Conservation (phyloP, 805 yeast genomes). For the Pichia ethanolica region DNA sequence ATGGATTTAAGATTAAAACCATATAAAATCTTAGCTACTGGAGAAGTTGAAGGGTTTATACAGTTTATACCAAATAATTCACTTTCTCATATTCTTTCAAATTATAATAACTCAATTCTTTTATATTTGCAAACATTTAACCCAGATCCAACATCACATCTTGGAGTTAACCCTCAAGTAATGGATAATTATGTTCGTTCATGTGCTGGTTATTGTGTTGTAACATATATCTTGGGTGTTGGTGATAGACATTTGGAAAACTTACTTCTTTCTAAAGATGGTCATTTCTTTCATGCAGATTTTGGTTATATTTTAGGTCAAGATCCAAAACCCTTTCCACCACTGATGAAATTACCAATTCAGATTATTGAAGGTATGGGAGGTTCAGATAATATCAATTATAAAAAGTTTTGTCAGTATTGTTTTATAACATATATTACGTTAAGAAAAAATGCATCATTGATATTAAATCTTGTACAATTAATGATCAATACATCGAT, state of each 20-base stretch:
- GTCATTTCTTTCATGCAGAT: slow-evolving; percentile 95
- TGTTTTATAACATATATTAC: slow-evolving; percentile 94
- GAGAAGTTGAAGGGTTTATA: slow-evolving; percentile 84
- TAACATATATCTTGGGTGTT: slow-evolving; percentile 88
- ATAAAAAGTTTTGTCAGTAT: slow-evolving; percentile 78
- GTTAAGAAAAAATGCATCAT: slow-evolving; percentile 78
- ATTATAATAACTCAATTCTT: slow-evolving; percentile 65
- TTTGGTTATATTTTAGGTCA: slow-evolving; percentile 94
- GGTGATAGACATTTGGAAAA: slow-evolving; percentile 97
- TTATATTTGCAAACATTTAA: slow-evolving; percentile 62
- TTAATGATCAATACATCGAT: slow-evolving; percentile 90
- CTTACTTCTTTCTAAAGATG: slow-evolving; percentile 64
- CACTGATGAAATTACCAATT: slow-evolving; percentile 93
- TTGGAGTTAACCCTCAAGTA: slow-evolving; percentile 50
- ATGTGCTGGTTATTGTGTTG: slow-evolving; percentile 96
- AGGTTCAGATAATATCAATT: slow-evolving; percentile 79
- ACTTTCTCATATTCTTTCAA: slow-evolving; percentile 65
- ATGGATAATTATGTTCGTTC: slow-evolving; percentile 94
- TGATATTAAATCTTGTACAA: slow-evolving; percentile 84
- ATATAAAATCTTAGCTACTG: slow-evolving; percentile 83
- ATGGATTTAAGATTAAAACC: slow-evolving; percentile 84
- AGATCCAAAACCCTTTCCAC: slow-evolving; percentile 98
- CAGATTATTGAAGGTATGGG: slow-evolving; percentile 98
- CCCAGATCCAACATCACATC: slow-evolving; percentile 40
- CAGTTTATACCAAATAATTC: slow-evolving; percentile 95